Percentiles rank a stretch among this genome's conserved stretches.
Evolutionary conservation across 2,329 filamentous ascomycete species (phyloP).

Genomic region (Penicillium expansum): DNA sequence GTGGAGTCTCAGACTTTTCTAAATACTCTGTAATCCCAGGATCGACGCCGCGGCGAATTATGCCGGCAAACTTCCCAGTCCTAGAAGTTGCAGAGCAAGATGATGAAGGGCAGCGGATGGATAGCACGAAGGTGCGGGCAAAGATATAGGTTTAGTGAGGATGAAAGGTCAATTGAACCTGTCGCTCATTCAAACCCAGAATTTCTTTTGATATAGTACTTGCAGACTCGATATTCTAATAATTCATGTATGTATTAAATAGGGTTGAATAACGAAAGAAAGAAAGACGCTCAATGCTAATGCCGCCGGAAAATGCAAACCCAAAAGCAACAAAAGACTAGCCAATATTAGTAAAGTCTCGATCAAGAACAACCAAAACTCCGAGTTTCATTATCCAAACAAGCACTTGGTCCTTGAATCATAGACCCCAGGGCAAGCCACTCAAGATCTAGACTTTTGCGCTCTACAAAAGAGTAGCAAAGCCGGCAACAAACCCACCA

Average conservation of each 20-base stretch:
- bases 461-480: slow-evolving; percentile 52
- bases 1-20: slow-evolving; percentile 66
- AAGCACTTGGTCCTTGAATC: not conserved
- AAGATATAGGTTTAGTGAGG: slow-evolving; percentile 22
- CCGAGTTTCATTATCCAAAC: not conserved
- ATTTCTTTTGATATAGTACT: not conserved
- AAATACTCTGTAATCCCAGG: slow-evolving; percentile 69
- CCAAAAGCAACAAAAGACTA: not conserved
- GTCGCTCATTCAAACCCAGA: not conserved
- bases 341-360: not conserved
- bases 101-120: slow-evolving; percentile 70
- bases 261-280: not conserved
- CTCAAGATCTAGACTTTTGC: not conserved
- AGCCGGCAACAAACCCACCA: slow-evolving; percentile 57
- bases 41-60: slow-evolving; percentile 66
- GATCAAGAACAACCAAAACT: not conserved
- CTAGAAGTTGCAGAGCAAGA: slow-evolving; percentile 73
- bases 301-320: slow-evolving; percentile 13
- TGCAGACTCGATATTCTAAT: not conserved
- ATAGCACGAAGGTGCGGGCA: slow-evolving; percentile 55
- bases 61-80: slow-evolving; percentile 68
- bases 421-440: too few species aligned
- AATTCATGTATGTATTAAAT: not conserved
- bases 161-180: not conserved
- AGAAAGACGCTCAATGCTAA: slow-evolving; percentile 17